Evolutionary conservation across 208 protist species (phyloP).

Genomic region (Leishmania arabica): DNA sequence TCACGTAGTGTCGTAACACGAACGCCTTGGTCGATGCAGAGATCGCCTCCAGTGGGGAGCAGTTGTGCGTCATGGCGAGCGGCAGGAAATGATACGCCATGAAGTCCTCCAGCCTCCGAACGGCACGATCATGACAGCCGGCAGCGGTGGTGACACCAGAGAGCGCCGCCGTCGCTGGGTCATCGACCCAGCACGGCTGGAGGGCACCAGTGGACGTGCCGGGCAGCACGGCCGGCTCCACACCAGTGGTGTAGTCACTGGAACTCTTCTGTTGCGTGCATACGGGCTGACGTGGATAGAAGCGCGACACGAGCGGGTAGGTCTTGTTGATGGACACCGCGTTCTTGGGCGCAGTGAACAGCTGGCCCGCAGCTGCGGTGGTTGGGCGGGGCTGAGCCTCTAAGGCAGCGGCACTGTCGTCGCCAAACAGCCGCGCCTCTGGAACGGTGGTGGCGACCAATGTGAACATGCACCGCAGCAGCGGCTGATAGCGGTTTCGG

Average conservation of each 20-base stretch:
- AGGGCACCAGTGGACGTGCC: neutral
- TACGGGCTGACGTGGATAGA: conserved; percentile 9
- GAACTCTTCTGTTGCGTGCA: neutral
- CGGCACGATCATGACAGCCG: conserved; percentile 2
- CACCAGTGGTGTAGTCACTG: neutral
- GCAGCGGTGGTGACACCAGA: neutral
- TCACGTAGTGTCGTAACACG: conserved; percentile 76
- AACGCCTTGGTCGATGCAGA: conserved; percentile 4
- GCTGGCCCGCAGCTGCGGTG: conserved; percentile 1
- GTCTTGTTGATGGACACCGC: conserved; percentile 36
- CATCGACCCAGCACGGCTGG: neutral
- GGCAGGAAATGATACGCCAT: conserved; percentile 72
- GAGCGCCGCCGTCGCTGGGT: neutral
- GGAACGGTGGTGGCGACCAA: conserved; percentile 36
- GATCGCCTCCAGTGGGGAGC: neutral
- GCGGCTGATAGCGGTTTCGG: conserved; percentile 63
- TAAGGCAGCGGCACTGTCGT: neutral
- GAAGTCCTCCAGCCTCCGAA: conserved; percentile 49
- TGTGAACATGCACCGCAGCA: conserved; percentile 64
- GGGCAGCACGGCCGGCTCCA: neutral
- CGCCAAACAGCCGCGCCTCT: conserved; percentile 52
- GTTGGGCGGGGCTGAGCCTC: neutral
- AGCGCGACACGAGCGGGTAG: conserved; percentile 29
- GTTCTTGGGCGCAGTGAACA: conserved; percentile 22
- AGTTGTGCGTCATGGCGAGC: conserved; percentile 64